These are phyloP conservation scores for Bipolaris oryzae DNA, from an alignment of 2,329 filamentous ascomycete genomes.

Conservation along the genomic window DNA sequence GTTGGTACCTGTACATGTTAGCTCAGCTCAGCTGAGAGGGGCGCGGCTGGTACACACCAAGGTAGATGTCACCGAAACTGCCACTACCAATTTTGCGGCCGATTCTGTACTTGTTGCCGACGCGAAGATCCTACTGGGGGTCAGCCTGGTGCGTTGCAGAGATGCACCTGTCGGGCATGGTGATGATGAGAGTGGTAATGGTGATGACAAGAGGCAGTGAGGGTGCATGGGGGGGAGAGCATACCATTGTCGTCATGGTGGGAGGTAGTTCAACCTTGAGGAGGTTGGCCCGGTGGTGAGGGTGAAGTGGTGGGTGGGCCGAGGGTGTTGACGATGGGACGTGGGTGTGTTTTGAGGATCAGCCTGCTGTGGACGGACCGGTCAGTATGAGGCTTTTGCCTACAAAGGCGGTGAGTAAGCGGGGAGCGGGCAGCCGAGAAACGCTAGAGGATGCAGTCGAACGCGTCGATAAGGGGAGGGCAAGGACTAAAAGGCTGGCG, in stretches of 20 bases:
- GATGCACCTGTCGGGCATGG: conserved; percentile 18
- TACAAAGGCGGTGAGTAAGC: conserved; percentile 52
- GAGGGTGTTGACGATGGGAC: conserved; percentile 28
- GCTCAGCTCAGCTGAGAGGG: conserved; percentile 9
- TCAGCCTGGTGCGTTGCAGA: conserved; percentile 31
- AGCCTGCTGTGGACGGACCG: conserved; percentile 47
- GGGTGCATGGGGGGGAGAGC: conserved; percentile 35
- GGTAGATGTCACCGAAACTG: conserved; percentile 97
- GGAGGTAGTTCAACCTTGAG: conserved; percentile 38
- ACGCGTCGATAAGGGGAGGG: background rate
- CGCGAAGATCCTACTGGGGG: conserved; percentile 81
- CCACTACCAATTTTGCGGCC: conserved; percentile 98
- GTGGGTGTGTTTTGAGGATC: conserved; percentile 39
- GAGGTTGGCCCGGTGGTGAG: conserved; percentile 40
- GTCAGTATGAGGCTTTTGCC: conserved; percentile 51
- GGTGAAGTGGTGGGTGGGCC: conserved; percentile 24
- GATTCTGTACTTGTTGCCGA: conserved; percentile 99
- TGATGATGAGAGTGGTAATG: background rate
- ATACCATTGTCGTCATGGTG: conserved; percentile 69
- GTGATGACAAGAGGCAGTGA: conserved; percentile 36
- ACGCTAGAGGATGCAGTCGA: conserved; percentile 26
- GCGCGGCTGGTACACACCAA: conserved; percentile 59
- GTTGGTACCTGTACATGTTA: conserved; percentile 75
- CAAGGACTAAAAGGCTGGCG: conserved; percentile 3
- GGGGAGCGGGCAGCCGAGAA: conserved; percentile 36